phyloP scores from a whole-genome alignment of 1,284 basidiomycete species.

The Malassezia nana region DNA sequence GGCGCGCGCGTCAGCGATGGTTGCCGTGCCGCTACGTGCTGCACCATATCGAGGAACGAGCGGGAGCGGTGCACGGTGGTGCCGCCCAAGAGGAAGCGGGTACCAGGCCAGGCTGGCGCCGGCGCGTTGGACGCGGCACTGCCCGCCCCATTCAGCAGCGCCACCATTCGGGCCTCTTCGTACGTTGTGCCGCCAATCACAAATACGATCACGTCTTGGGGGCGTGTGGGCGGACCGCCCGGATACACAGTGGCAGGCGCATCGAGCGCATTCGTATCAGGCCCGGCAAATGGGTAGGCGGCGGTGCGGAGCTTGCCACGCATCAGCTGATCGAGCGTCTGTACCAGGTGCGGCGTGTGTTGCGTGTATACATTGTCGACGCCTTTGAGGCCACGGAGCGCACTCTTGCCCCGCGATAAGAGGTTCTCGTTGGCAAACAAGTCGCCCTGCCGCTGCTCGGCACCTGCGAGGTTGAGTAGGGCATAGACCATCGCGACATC shows the following conservation, averaged over 20 bases:
- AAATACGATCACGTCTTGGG: slow-evolving; percentile 46
- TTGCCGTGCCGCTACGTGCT: slow-evolving; percentile 36
- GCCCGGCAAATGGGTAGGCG: slow-evolving; percentile 63
- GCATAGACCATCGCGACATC: slow-evolving; percentile 68
- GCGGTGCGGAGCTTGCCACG: slow-evolving; percentile 75
- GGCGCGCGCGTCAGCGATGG: slow-evolving; percentile 29
- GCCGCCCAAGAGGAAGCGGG: slow-evolving; percentile 41
- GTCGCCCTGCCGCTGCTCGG: slow-evolving; percentile 93
- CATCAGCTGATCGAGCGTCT: slow-evolving; percentile 81
- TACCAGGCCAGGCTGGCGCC: slow-evolving; percentile 21
- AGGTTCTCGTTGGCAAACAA: slow-evolving; percentile 92
- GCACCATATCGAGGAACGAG: slow-evolving; percentile 39
- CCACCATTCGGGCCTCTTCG: slow-evolving; percentile 40
- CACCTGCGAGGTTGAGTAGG: slow-evolving; percentile 81
- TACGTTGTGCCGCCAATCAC: slow-evolving; percentile 46
- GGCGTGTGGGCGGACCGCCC: slow-evolving; percentile 13
- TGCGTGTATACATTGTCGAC: slow-evolving; percentile 99
- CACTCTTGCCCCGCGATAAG: slow-evolving; percentile 84
- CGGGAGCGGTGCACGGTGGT: slow-evolving; percentile 36
- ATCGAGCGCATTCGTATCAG: background rate
- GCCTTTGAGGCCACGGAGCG: slow-evolving; percentile 90
- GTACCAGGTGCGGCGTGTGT: slow-evolving; percentile 81
- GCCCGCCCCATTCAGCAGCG: slow-evolving; percentile 31
- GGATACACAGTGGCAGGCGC: slow-evolving; percentile 9
- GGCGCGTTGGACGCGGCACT: slow-evolving; percentile 5